Evolutionary conservation across 257 asterid species (phyloP), one percentile per base, ranked within the genome.

Genomic region (Scutellaria baicalensis): DNA sequence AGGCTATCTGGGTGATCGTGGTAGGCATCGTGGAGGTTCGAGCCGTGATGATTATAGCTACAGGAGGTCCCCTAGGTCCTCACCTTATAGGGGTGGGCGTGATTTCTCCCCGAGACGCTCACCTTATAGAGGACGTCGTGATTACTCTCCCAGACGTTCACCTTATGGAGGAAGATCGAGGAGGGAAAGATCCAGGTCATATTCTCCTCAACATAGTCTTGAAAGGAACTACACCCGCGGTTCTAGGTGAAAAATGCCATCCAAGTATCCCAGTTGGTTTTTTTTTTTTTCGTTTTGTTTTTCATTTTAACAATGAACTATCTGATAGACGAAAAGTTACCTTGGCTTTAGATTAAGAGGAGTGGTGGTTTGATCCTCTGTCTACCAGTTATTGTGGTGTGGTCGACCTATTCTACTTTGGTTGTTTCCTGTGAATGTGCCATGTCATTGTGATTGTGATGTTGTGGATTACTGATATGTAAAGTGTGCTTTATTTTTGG

Each of bases 141-240:
- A 81, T 58, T 81, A 80, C 77, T 81, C 96, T 75, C 96, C 96
- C 12, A 81, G 84, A 69, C 89, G 78, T 49, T 86, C 95, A 16
- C 96, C 95, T 69, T 80, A 81, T 64, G 88, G 84, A 51, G 89
- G 96, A 79, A 84, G 96, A 77, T 81, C 95, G 39, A 89, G 94
- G 76, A 86, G 96, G 79, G 93, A 80, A 7, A 73, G 96, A 58
- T 90, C 91, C 63, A 81, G 88, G 86, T 89, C 98, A 31, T 88
- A 84, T 70, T 88, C 98, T 54, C 95, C 98, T 39, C 33, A 27
- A 27, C 33, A 27, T 27, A 27, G 33, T 3, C 80, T 70, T 56
- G 89, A 77, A 54, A 81, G 88, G 76, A 66, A 65, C 83, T 89
- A 84, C 70, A 71, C 79, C 38, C 89, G 90, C 61, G 94, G 93